Base-by-base conservation (phyloP, 2,329 filamentous ascomycete genomes). In the Colletotrichum spaethianum region DNA sequence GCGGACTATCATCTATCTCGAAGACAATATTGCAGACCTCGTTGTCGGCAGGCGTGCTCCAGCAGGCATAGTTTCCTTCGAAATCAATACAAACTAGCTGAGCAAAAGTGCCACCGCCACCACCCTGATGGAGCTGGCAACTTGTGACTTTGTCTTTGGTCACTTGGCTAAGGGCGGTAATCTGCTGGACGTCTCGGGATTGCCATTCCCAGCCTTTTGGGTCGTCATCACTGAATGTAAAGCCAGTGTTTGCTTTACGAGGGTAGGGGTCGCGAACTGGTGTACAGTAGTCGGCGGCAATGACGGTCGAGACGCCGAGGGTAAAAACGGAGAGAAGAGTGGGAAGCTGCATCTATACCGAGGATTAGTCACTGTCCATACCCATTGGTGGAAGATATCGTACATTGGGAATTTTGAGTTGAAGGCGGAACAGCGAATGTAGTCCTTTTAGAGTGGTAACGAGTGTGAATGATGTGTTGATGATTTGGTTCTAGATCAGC, bases 81-180 rank as follows among this genome's bases (percentile, higher is more conserved):
- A 63, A 68, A 18, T 68, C 65, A 38, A 68, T 55, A 50, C 65
- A 68, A 18, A 68, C 28, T 12, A 16, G 57, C 57, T 16, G 65
- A n/a, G 33, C 33, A n/a, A 48, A 68, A 6, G 26, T 18, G 3
- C 59, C 65, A 57, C 65, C 65, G 31, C 65, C 57, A 48, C 65
- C 65, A 9, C 65, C 65, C 40, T 68, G 65, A 57, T 63, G 65
- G 12, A 68, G 6, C 28, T 63, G 57, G 20, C 65, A 68, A 33
- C 8, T 33, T 5, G 5, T 33, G 5, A 6, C 5, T 5, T 33
- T 33, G 38, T 31, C 56, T 5, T 28, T 46, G 33, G 36, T 12
- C 16, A 33, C 18, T 7, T 38, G 53, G 31, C 44, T 60, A 6
- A 68, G 20, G n/a, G 65, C 63, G 28, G 59, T 63, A 23, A 56